These are phyloP conservation scores for Trichoderma parareesei DNA, from an alignment of 495 filamentous ascomycete species.

Conservation along the genomic window DNA sequence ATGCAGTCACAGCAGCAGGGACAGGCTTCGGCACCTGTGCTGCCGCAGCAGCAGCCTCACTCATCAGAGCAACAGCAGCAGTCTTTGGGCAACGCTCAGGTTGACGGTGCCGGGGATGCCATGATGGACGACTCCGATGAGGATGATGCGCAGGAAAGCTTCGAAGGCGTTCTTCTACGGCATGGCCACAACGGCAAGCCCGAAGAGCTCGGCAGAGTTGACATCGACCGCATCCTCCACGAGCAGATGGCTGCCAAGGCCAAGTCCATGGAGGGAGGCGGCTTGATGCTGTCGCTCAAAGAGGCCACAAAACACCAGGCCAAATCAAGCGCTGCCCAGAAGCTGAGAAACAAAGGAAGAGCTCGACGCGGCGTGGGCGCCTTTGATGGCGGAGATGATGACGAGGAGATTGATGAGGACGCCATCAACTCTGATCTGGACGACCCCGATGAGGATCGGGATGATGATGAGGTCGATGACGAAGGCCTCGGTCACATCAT, in stretches of 20 bases:
- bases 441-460: slow-evolving; percentile 78
- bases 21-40: slow-evolving; percentile 31
- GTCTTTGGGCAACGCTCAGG: slow-evolving; percentile 48
- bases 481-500: slow-evolving; percentile 72
- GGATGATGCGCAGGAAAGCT: slow-evolving; percentile 33
- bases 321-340: slow-evolving; percentile 18
- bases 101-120: slow-evolving; percentile 58
- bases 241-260: slow-evolving; percentile 60
- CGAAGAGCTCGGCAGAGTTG: slow-evolving; percentile 41
- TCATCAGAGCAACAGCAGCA: slow-evolving; percentile 18
- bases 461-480: slow-evolving; percentile 75
- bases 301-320: slow-evolving; percentile 29
- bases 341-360: slow-evolving; percentile 12
- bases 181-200: slow-evolving; percentile 27
- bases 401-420: slow-evolving; percentile 74
- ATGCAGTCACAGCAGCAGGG: slow-evolving; percentile 22
- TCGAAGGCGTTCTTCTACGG: slow-evolving; percentile 44
- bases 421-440: slow-evolving; percentile 98
- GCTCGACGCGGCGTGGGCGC: slow-evolving; percentile 32
- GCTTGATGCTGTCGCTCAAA: slow-evolving; percentile 65
- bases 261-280: slow-evolving; percentile 66
- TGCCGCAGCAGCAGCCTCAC: slow-evolving; percentile 24
- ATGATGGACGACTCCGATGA: slow-evolving; percentile 28
- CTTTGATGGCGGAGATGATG: slow-evolving; percentile 51
- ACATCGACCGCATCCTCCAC: slow-evolving; percentile 54